A percentile compares a stretch with the other conserved stretches of the same genome.
Conservation (phyloP, 2,329 filamentous ascomycete genomes). For the Stachybotrys echinatus region DNA sequence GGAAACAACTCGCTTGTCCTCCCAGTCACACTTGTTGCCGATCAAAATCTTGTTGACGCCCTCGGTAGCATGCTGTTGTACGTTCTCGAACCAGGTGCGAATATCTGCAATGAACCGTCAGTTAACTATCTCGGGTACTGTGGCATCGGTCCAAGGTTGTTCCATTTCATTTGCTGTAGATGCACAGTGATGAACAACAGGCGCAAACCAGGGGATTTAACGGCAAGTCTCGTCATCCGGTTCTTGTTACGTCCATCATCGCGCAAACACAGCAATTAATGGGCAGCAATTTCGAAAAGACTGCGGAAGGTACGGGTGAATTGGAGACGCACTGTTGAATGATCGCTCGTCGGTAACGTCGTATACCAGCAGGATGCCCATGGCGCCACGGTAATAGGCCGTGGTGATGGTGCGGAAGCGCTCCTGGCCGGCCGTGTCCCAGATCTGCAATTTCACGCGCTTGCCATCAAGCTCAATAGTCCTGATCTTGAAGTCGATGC, state of each 20-base stretch:
- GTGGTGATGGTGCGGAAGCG: constrained; percentile 98
- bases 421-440: constrained; percentile 98
- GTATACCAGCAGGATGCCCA: constrained; percentile 97
- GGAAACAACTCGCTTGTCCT: constrained; percentile 93
- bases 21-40: constrained; percentile 99
- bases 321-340: constrained; percentile 76
- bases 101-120: constrained; percentile 61
- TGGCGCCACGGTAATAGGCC: constrained; percentile 95
- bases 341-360: constrained; percentile 96
- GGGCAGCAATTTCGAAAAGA: no score
- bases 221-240: no score
- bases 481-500: constrained; percentile 99
- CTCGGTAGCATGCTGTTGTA: constrained; percentile 96
- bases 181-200: no score
- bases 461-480: constrained; percentile 99
- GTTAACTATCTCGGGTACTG: no score
- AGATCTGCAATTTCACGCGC: constrained; percentile 98
- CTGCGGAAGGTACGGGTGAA: not conserved
- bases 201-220: no score
- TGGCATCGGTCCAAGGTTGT: no score
- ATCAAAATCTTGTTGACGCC: constrained; percentile 99
- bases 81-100: constrained; percentile 98
- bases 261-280: no score
- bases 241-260: no score
- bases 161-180: no score